Conservation (phyloP, 2,329 filamentous ascomycete genomes). For the Sodiomyces alkalinus region DNA sequence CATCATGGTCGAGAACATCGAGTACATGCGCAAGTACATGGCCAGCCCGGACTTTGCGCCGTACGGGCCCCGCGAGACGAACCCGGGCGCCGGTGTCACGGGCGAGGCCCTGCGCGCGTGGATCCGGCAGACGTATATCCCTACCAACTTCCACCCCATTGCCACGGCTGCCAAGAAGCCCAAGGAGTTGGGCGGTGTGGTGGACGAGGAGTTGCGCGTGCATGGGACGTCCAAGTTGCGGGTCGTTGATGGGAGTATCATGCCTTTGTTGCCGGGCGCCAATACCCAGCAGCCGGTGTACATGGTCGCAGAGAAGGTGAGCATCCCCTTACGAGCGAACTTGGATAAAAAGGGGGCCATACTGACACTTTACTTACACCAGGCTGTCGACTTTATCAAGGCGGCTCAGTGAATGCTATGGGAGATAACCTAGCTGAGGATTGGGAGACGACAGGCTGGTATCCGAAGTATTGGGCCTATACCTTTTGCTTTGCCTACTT, state of each 20-base stretch:
- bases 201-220: slow-evolving; percentile 13
- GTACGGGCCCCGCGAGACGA: slow-evolving; percentile 9
- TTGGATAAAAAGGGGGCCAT: background rate
- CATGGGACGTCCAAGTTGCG: slow-evolving; percentile 12
- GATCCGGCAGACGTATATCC: slow-evolving; percentile 10
- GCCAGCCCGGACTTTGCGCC: slow-evolving; percentile 8
- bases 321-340: background rate
- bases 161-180: slow-evolving; percentile 15
- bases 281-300: slow-evolving; percentile 10
- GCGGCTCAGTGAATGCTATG: too few species aligned
- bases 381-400: slow-evolving; percentile 8
- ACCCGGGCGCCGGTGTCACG: slow-evolving; percentile 9
- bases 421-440: too few species aligned
- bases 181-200: slow-evolving; percentile 13
- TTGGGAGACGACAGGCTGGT: too few species aligned
- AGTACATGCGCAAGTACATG: slow-evolving; percentile 13
- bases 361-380: slow-evolving; percentile 1
- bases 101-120: slow-evolving; percentile 10
- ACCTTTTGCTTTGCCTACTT: too few species aligned
- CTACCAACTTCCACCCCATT: slow-evolving; percentile 13
- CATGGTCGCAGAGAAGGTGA: slow-evolving; percentile 10
- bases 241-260: slow-evolving; percentile 9
- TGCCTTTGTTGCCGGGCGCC: slow-evolving; percentile 9
- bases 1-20: slow-evolving; percentile 11
- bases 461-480: too few species aligned